phyloP scores from a whole-genome alignment of 768 basidiomycete species.

The Phaffia tasmanica region DNA sequence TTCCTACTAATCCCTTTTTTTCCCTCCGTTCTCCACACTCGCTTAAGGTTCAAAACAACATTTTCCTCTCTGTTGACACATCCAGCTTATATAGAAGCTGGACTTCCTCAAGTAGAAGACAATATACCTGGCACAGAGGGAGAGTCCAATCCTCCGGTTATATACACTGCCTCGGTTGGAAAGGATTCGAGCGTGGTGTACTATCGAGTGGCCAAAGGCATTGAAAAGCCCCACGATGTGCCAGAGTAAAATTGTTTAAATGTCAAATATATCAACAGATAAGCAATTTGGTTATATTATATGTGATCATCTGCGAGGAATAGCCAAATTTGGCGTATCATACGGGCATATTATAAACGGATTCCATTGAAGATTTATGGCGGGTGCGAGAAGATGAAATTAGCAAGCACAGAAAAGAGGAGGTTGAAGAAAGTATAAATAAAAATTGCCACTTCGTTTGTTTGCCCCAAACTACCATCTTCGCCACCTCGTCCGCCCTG shows the following conservation, averaged over 20 bases:
- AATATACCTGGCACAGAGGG: background rate
- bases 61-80: conserved; percentile 14
- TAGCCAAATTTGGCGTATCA: too few species aligned
- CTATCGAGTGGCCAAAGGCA: conserved; percentile 23
- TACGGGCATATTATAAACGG: too few species aligned
- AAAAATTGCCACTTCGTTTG: too few species aligned
- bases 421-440: too few species aligned
- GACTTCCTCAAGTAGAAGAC: background rate
- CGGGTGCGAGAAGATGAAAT: too few species aligned
- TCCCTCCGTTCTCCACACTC: background rate
- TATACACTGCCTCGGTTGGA: conserved; percentile 24
- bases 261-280: background rate
- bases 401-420: too few species aligned
- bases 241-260: conserved; percentile 10
- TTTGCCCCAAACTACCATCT: too few species aligned
- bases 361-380: too few species aligned
- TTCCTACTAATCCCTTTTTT: background rate
- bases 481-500: conserved; percentile 37
- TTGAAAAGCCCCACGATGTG: conserved; percentile 27
- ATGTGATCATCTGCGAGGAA: too few species aligned
- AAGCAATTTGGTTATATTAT: too few species aligned
- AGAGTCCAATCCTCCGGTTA: conserved; percentile 10
- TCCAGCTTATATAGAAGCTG: conserved; percentile 3
- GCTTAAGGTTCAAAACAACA: conserved; percentile 10
- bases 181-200: conserved; percentile 26